Evolutionary conservation across 441 rosid genomes (phyloP).

Genomic region (Jatropha podagrica): DNA sequence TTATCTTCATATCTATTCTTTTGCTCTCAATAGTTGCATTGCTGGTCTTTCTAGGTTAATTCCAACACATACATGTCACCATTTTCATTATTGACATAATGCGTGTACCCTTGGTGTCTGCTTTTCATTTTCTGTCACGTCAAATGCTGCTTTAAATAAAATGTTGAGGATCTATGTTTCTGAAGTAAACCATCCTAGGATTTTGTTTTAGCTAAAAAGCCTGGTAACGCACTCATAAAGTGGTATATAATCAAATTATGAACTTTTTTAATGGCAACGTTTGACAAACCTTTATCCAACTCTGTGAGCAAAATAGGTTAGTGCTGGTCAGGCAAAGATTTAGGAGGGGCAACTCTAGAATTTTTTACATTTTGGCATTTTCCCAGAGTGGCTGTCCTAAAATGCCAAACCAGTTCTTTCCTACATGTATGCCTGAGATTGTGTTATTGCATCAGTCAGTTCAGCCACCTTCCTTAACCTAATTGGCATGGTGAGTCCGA

Average conservation of each 20-base stretch:
- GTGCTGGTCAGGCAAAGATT: neutral
- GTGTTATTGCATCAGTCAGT: neutral
- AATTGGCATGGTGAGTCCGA: neutral
- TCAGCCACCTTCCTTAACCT: neutral
- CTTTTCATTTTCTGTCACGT: conserved; percentile 1
- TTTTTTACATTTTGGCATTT: neutral
- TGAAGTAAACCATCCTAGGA: neutral
- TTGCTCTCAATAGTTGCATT: conserved; percentile 5
- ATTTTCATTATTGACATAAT: conserved; percentile 2
- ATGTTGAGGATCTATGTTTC: neutral
- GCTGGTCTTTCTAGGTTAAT: conserved; percentile 6
- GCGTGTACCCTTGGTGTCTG: neutral
- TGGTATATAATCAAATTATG: neutral
- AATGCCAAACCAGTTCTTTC: neutral
- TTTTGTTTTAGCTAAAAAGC: conserved; percentile 5
- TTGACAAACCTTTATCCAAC: neutral
- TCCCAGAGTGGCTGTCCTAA: neutral
- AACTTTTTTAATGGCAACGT: neutral
- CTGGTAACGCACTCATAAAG: neutral
- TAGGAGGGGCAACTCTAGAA: neutral
- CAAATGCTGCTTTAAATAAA: conserved; percentile 3
- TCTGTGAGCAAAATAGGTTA: neutral
- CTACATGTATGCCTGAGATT: neutral
- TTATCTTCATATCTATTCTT: conserved; percentile 9
- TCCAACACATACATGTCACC: neutral